Base-by-base conservation (phyloP, 441 rosid genomes). In the Erodium trifolium region DNA sequence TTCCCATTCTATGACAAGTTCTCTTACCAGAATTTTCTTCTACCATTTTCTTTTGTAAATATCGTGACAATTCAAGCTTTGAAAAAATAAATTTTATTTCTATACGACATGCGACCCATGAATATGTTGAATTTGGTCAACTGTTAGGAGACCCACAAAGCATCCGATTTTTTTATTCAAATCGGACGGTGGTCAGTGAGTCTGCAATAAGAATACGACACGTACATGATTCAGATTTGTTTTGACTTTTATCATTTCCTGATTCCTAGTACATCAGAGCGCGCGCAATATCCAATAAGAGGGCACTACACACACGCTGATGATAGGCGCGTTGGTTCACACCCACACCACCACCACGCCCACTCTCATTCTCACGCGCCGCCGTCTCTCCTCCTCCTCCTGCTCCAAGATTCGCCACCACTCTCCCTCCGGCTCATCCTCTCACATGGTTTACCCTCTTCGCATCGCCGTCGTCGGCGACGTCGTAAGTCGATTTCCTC, bases 381-480 rank as follows among this genome's bases (percentile, higher is more conserved):
- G 65, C 34, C 5, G 65, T 39, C 4, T 39, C 70, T 69, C 47
- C 17, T 6, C 66, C 49, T 5, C 69, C 17, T 27, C 67, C 29
- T 31, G 65, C 27, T 7, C 31, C 70, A 59, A 59, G 65, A 34
- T 57, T 34, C 11, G 57, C 51, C 17, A 43, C 47, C 67, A 65
- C 39, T 41, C 79, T 67, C 63, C 70, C 65, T 83, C 83, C 92
- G 79, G 86, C 19, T 59, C 85, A 5, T 37, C 41, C 41, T 37
- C 8, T 5, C 41, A 5, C 41, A 37, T 37, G 41, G 41, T 37
- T 67, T 77, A 88, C 29, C 29, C 65, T 10, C 78, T 84, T 45
- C 84, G 96, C 57, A 85, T 90, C 39, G 97, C 92, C 9, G 81
- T 92, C 63, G 88, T 87, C 74, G 93, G 96, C 63, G 96, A 90